phyloP scores from a whole-genome alignment of 306 rosid genomes.

The Lagenaria siceraria region DNA sequence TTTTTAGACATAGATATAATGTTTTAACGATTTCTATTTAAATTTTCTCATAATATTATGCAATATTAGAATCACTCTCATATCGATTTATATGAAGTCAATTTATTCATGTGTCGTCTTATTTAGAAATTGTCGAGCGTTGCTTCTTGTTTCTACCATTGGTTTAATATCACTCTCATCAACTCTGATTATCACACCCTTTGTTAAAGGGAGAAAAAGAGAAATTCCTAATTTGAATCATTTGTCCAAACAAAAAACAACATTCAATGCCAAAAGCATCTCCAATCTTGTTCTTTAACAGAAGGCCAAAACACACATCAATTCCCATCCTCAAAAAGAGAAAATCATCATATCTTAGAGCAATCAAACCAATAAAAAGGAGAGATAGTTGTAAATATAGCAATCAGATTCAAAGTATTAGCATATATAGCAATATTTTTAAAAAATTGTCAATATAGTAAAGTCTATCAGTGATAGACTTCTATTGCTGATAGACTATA shows the following conservation, averaged over 20 bases:
- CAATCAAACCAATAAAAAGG: background rate
- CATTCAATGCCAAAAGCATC: background rate
- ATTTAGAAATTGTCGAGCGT: background rate
- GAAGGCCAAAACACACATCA: background rate
- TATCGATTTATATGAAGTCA: background rate
- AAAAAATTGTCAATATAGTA: too few relatives aligned
- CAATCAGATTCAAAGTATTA: too few relatives aligned
- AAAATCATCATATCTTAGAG: background rate
- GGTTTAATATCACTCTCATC: background rate
- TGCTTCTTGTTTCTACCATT: background rate
- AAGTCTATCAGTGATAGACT: too few relatives aligned
- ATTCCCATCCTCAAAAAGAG: background rate
- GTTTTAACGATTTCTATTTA: background rate
- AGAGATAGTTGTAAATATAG: too few relatives aligned
- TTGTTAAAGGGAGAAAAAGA: background rate
- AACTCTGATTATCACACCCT: background rate
- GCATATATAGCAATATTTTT: too few relatives aligned
- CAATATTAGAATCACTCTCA: background rate
- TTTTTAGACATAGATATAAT: background rate
- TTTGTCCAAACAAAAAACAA: background rate
- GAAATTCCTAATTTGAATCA: background rate
- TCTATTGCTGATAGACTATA: too few relatives aligned
- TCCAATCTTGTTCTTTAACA: background rate
- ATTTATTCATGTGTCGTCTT: background rate
- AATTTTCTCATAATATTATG: too few relatives aligned